phyloP scores from a whole-genome alignment of 352 stramenopile genomes.

The Globisporangium emineosum region DNA sequence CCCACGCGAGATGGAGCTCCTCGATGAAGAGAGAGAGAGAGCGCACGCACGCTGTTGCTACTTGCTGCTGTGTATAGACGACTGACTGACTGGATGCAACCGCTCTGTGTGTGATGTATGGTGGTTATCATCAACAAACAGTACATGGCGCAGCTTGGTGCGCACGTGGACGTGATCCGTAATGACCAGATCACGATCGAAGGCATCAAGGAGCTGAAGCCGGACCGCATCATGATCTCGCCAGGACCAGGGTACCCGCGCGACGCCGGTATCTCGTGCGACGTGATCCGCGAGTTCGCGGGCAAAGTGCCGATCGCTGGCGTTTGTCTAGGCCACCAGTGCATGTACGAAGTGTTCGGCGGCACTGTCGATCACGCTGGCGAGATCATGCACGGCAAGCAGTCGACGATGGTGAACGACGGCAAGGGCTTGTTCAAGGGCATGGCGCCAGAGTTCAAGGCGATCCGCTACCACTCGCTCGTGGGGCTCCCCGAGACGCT shows the following conservation, averaged over 20 bases:
- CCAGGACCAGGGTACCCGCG: slow-evolving; percentile 79
- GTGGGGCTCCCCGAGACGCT: slow-evolving; percentile 81
- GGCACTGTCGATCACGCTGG: slow-evolving; percentile 81
- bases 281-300: slow-evolving; percentile 80
- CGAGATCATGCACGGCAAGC: slow-evolving; percentile 88
- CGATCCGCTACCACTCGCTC: slow-evolving; percentile 88
- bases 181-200: slow-evolving; percentile 86
- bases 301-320: slow-evolving; percentile 82
- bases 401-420: slow-evolving; percentile 80
- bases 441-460: slow-evolving; percentile 74
- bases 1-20: background rate
- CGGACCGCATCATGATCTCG: slow-evolving; percentile 88
- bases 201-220: slow-evolving; percentile 67
- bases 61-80: background rate
- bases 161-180: slow-evolving; percentile 72
- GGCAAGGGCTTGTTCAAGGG: slow-evolving; percentile 84
- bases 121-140: slow-evolving; percentile 13
- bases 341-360: slow-evolving; percentile 88
- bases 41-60: background rate
- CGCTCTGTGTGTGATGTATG: background rate
- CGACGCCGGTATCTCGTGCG: slow-evolving; percentile 78
- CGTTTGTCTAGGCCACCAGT: slow-evolving; percentile 83
- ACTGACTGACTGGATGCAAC: background rate
- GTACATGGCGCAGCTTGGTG: slow-evolving; percentile 85
- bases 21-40: background rate